Evolutionary conservation across 441 rosid genomes (phyloP).

Genomic region (Capsella rubella): DNA sequence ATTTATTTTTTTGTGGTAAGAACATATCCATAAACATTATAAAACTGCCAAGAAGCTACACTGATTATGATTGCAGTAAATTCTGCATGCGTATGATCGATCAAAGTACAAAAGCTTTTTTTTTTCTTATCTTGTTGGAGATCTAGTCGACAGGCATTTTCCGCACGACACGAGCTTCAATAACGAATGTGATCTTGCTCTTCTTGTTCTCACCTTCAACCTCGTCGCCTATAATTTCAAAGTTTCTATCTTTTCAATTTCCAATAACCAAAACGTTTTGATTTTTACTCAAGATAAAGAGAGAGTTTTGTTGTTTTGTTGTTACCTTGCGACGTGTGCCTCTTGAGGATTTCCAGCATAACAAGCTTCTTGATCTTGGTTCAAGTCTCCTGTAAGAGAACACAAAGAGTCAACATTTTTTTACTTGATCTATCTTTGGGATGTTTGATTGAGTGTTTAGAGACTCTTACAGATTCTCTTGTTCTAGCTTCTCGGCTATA

Average conservation of each 20-base stretch:
- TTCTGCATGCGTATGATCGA: constrained; percentile 26
- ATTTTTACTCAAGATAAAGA: neutral
- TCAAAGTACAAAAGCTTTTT: constrained; percentile 4
- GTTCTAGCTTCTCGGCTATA: constrained; percentile 98
- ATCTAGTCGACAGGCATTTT: constrained; percentile 72
- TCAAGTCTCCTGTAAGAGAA: constrained; percentile 81
- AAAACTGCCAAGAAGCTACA: constrained; percentile 35
- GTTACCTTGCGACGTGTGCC: constrained; percentile 79
- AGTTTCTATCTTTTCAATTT: constrained; percentile 9
- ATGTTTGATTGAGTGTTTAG: constrained; percentile 24
- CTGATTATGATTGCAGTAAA: constrained; percentile 37
- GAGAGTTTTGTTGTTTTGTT: constrained; percentile 1
- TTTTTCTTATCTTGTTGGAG: constrained; percentile 59
- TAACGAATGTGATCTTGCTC: constrained; percentile 56
- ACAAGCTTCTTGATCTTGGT: constrained; percentile 86
- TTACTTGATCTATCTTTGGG: neutral
- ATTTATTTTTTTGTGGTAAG: constrained; percentile 38
- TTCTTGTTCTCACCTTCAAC: constrained; percentile 70
- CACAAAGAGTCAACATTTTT: neutral
- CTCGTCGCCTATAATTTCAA: constrained; percentile 67
- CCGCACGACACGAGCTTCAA: constrained; percentile 87
- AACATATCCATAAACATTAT: constrained; percentile 21
- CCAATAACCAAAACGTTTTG: constrained; percentile 1
- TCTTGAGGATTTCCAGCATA: constrained; percentile 90
- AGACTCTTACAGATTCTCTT: constrained; percentile 89